Conservation (phyloP, 2,329 filamentous ascomycete genomes). For the Keithomyces neogunnii region DNA sequence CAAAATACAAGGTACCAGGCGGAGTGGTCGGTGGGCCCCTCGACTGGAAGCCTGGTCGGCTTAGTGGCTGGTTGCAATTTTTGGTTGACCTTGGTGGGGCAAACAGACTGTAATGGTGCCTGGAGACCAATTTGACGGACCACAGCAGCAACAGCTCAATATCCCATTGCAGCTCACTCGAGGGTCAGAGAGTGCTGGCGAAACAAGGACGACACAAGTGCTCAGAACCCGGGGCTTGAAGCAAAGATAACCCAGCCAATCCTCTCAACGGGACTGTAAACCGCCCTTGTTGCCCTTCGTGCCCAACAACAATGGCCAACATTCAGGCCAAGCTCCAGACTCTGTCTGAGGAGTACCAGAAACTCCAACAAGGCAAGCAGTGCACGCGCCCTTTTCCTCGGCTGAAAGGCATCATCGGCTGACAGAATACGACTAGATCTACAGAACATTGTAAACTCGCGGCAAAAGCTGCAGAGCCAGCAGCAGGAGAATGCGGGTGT, state of each 20-base stretch:
- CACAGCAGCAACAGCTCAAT: background rate
- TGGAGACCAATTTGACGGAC: background rate
- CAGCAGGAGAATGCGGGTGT: conserved; percentile 88
- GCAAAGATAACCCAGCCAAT: background rate
- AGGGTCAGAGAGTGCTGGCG: background rate
- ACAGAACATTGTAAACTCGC: conserved; percentile 63
- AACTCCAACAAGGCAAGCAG: conserved; percentile 67
- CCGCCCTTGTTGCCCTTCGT: conserved; percentile 4
- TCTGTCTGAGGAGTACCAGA: conserved; percentile 80
- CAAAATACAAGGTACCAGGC: too few species aligned
- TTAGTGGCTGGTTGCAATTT: background rate
- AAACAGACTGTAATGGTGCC: background rate
- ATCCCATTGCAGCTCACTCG: background rate
- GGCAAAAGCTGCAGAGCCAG: conserved; percentile 90
- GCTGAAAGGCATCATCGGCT: background rate
- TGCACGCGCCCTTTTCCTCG: too few species aligned
- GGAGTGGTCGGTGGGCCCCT: too few species aligned
- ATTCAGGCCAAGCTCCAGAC: conserved; percentile 70
- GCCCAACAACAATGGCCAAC: conserved; percentile 49
- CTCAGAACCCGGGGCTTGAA: background rate
- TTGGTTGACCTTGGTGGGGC: background rate
- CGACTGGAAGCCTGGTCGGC: too few species aligned
- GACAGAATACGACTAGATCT: conserved; percentile 51
- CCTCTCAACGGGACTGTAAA: background rate
- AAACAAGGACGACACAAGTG: background rate